Evolutionary conservation across 2,329 filamentous ascomycete genomes (phyloP).

Genomic region (Cladorrhinum sp.): DNA sequence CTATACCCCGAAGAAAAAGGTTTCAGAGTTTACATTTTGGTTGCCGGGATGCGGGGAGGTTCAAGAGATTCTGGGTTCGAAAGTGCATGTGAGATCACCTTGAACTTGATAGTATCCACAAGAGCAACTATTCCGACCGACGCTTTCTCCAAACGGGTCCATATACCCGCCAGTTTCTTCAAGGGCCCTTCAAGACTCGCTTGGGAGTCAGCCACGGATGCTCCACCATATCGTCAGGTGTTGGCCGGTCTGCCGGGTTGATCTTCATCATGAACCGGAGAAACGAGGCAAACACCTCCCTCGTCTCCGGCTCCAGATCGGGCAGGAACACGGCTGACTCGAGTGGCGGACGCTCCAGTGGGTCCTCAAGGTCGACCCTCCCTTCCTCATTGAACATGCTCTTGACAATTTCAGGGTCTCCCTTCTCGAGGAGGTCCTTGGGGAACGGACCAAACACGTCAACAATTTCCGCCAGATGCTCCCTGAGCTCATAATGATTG

Average conservation of each 20-base stretch:
- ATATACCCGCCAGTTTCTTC: background rate
- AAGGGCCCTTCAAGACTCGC: background rate
- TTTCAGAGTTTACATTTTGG: too few relatives aligned
- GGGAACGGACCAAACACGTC: slow-evolving; percentile 16
- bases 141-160: too few relatives aligned
- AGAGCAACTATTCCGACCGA: too few relatives aligned
- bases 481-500: slow-evolving; percentile 7
- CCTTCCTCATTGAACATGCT: slow-evolving; percentile 12
- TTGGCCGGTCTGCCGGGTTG: slow-evolving; percentile 11
- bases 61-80: too few relatives aligned
- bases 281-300: slow-evolving; percentile 10
- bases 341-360: background rate
- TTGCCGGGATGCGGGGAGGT: too few relatives aligned
- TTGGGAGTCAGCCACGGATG: slow-evolving; percentile 12
- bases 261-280: slow-evolving; percentile 13
- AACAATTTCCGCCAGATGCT: slow-evolving; percentile 18
- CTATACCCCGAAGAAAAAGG: too few relatives aligned
- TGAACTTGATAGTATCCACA: too few relatives aligned
- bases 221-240: slow-evolving; percentile 5
- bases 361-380: background rate
- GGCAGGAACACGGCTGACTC: slow-evolving; percentile 6
- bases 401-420: slow-evolving; percentile 9
- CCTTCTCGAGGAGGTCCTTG: slow-evolving; percentile 7
- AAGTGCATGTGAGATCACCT: too few relatives aligned
- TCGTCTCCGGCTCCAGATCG: background rate